These are phyloP conservation scores for Carex cristatella DNA, from an alignment of 176 grass and related monocot genomes.

Conservation along the genomic window DNA sequence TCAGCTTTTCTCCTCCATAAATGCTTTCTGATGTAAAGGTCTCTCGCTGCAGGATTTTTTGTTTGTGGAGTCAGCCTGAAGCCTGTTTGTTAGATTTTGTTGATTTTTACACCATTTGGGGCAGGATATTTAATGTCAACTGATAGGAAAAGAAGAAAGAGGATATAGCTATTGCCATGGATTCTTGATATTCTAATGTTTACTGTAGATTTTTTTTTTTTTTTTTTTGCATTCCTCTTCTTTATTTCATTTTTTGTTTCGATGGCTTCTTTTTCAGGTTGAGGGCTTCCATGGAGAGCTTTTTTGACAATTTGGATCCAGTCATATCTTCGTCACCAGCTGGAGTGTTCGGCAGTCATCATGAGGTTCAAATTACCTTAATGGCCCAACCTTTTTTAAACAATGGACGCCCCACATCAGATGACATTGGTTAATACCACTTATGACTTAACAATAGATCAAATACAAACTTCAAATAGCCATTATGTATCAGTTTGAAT, in stretches of 20 bases:
- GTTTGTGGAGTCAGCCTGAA: neutral
- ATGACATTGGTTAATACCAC: neutral
- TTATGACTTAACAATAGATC: neutral
- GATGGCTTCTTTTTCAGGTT: conserved; percentile 50
- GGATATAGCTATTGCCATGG: neutral
- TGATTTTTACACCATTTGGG: neutral
- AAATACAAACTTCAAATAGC: neutral
- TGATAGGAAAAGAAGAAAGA: neutral
- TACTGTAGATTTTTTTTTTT: neutral
- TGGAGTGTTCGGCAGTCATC: conserved; percentile 58
- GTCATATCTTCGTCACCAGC: conserved; percentile 51
- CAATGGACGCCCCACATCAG: neutral
- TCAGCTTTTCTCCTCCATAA: conserved; percentile 6
- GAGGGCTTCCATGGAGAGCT: conserved; percentile 76
- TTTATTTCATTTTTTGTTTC: neutral
- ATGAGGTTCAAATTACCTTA: conserved; percentile 56
- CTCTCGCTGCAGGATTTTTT: neutral
- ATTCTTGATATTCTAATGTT: neutral
- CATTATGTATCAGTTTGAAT: neutral
- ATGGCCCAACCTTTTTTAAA: neutral
- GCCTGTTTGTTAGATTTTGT: neutral
- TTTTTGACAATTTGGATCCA: conserved; percentile 81
- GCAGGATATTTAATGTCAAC: neutral
- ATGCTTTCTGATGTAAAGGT: conserved; percentile 3
- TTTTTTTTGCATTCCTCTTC: conserved; percentile 2